A percentile compares a stretch with the other conserved stretches of the same genome.
Evolutionary conservation across 768 basidiomycete genomes (phyloP).

Genomic region (Auricularia sp.): DNA sequence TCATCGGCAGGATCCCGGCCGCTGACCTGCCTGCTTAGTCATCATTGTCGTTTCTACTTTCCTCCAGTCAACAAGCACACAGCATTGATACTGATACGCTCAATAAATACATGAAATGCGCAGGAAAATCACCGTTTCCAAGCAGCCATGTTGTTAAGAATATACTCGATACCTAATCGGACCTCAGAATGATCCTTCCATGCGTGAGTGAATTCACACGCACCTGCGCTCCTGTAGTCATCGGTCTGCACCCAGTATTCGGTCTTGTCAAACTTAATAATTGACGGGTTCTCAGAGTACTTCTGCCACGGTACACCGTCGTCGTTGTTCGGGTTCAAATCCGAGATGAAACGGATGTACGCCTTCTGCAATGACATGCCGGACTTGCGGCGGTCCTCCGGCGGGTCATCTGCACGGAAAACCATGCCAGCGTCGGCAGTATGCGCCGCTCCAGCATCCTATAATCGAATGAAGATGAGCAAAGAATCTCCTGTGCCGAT

Average conservation of each 20-base stretch:
- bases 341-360: neutral
- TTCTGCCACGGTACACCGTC: conserved; percentile 15
- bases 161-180: no score
- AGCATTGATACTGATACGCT: no score
- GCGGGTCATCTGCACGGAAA: neutral
- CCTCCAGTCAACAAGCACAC: no score
- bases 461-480: no score
- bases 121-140: no score
- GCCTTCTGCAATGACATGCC: neutral
- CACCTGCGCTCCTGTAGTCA: neutral
- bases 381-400: neutral
- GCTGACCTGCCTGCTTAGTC: no score
- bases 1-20: no score
- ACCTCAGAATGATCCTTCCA: no score
- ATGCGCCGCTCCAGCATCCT: neutral
- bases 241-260: neutral
- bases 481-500: no score
- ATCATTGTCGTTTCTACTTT: no score
- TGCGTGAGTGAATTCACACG: neutral
- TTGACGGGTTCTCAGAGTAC: conserved; percentile 10
- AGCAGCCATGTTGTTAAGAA: no score
- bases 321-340: conserved; percentile 15
- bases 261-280: neutral
- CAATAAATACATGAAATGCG: no score
- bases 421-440: neutral